A percentile compares a stretch with the other conserved stretches of the same genome.
phyloP scores from a whole-genome alignment of 257 asterid genomes.

The Primulina huaijiensis region DNA sequence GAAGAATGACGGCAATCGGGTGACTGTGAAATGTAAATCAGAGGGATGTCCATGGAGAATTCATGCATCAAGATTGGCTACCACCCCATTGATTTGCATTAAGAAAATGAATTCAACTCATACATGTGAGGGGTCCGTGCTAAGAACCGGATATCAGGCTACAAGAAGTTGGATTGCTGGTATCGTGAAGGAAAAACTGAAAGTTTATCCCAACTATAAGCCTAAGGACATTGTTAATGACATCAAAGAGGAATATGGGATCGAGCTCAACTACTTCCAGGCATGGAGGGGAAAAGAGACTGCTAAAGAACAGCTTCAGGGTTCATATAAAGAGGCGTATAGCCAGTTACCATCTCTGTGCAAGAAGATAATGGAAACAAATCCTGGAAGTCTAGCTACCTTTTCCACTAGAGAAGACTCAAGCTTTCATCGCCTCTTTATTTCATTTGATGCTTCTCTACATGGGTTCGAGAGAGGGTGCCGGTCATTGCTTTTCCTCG shows the following conservation, averaged over 20 bases:
- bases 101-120: constrained; percentile 91
- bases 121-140: constrained; percentile 77
- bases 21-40: constrained; percentile 93
- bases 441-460: constrained; percentile 80
- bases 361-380: constrained; percentile 84
- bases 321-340: constrained; percentile 94
- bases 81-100: constrained; percentile 92
- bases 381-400: constrained; percentile 94
- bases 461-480: constrained; percentile 90
- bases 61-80: constrained; percentile 89
- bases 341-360: constrained; percentile 80
- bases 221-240: constrained; percentile 95
- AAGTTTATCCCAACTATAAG: constrained; percentile 78
- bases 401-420: constrained; percentile 91
- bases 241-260: constrained; percentile 87
- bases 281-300: constrained; percentile 99
- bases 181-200: constrained; percentile 87
- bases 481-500: constrained; percentile 87
- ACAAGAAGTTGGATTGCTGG: constrained; percentile 99
- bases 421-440: constrained; percentile 87
- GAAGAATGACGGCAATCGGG: constrained; percentile 98
- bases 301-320: constrained; percentile 99
- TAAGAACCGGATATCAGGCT: constrained; percentile 74
- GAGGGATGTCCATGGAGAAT: constrained; percentile 99
- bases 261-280: constrained; percentile 90